Evolutionary conservation across 2,329 filamentous ascomycete genomes (phyloP).

Genomic region (Colletotrichum cereale): DNA sequence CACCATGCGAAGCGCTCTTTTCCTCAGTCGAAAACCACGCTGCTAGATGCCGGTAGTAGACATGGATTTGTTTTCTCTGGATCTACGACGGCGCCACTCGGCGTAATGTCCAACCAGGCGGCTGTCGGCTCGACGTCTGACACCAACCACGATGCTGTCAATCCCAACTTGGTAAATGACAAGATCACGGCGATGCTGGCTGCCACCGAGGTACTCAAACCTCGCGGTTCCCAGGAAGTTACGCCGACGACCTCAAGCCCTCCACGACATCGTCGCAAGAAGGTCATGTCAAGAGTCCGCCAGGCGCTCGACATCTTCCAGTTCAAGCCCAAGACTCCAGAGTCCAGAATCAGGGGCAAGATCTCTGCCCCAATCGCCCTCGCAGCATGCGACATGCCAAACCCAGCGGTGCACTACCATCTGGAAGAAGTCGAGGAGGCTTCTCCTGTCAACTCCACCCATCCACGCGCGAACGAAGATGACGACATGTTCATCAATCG

Average conservation of each 20-base stretch:
- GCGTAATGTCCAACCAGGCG: slow-evolving; percentile 1
- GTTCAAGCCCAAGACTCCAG: slow-evolving; percentile 44
- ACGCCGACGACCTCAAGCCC: slow-evolving; percentile 43
- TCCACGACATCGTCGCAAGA: slow-evolving; percentile 47
- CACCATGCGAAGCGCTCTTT: not conserved
- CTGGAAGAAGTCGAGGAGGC: slow-evolving; percentile 36
- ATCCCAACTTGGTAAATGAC: slow-evolving; percentile 47
- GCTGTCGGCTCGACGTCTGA: not conserved
- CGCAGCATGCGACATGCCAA: slow-evolving; percentile 18
- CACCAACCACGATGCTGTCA: not conserved
- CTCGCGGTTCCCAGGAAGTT: slow-evolving; percentile 37
- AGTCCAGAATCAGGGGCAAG: slow-evolving; percentile 35
- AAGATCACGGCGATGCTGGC: slow-evolving; percentile 54
- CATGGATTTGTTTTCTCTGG: slow-evolving; percentile 3
- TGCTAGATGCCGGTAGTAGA: slow-evolving; percentile 21
- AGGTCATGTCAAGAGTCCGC: slow-evolving; percentile 51
- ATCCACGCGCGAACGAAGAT: slow-evolving; percentile 52
- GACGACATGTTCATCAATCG: slow-evolving; percentile 49
- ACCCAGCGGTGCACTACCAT: slow-evolving; percentile 28
- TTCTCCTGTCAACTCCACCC: slow-evolving; percentile 47
- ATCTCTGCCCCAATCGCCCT: slow-evolving; percentile 34
- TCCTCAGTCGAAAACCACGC: slow-evolving; percentile 34
- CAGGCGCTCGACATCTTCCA: slow-evolving; percentile 50
- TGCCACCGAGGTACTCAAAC: slow-evolving; percentile 51
- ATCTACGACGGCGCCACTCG: slow-evolving; percentile 35